Base-by-base conservation (phyloP, 208 protist genomes). In the Endotrypanum monterogeii region DNA sequence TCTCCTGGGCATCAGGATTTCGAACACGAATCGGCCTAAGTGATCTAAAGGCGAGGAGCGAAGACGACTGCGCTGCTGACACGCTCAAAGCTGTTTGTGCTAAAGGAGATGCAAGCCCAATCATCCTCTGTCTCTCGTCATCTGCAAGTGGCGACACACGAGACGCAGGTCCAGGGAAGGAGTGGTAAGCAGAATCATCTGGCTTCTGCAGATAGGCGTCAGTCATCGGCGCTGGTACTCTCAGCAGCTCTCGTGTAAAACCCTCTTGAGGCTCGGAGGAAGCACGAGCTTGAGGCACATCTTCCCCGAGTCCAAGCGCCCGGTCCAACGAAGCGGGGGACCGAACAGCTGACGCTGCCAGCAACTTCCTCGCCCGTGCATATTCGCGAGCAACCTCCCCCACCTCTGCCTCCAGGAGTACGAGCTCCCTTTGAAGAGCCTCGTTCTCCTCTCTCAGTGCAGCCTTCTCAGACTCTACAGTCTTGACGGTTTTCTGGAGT, bases 1-100 rank as follows among this genome's bases (percentile, higher is more conserved):
- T 80, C 62, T 95, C 88, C 61, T 95, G 90, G 5, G 80, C 77
- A 30, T 80, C 83, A 18, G 90, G 88, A 51, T 91, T 84, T 16
- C 81, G 78, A 18, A 95, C 75, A 20, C 76, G 78, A 18, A 94
- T 86, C n/a, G 83, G 84, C 6, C 80, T 78, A 39, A 92, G 73
- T 0, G 82, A 63, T 25, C 82, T 82, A 32, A 91, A 82, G 32
- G 86, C 71, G 18, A 84, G 65, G 32, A 37, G 65, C n/a, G 74
- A 80, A 4, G 37, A 62, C 16, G 69, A 74, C 8, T 62, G n/a
- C 5, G 73, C 6, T 28, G 46, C 23, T 23, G 44, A 2, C 3
- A 20, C 58, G 12, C 54, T 54, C 7, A 32, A 39, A 8, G 16
- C 41, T 56, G 65, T 41, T n/a, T 41, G 44, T 54, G 63, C 48